A percentile compares a stretch with the other conserved stretches of the same genome.
Conservation (phyloP, 208 protist genomes). For the Trypanosomatidae sp. region DNA sequence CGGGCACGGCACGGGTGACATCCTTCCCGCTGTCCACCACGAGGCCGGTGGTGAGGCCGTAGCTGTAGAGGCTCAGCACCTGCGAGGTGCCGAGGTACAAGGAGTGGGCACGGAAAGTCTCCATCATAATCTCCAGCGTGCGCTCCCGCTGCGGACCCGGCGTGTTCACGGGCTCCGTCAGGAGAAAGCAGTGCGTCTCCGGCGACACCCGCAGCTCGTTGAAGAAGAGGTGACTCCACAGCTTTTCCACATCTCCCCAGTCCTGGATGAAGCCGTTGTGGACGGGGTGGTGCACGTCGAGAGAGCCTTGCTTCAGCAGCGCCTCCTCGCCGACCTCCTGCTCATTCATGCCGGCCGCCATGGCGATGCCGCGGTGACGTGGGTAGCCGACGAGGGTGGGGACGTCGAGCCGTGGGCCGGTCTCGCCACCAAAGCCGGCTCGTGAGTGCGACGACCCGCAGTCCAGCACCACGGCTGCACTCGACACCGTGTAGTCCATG, state of each 20-base stretch:
- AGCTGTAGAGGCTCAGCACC: constrained; percentile 93
- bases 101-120: constrained; percentile 92
- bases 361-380: constrained; percentile 87
- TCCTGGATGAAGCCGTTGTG: constrained; percentile 76
- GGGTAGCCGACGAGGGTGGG: constrained; percentile 88
- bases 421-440: constrained; percentile 87
- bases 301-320: constrained; percentile 79
- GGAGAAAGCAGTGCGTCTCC: constrained; percentile 90
- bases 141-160: constrained; percentile 82
- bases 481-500: constrained; percentile 31
- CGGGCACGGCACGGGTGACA: constrained; percentile 78
- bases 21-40: constrained; percentile 93
- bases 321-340: constrained; percentile 88
- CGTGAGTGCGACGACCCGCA: constrained; percentile 76
- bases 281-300: constrained; percentile 70
- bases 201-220: constrained; percentile 87
- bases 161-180: constrained; percentile 87
- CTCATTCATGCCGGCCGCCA: constrained; percentile 91
- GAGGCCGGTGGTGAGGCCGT: constrained; percentile 93
- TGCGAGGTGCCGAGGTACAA: constrained; percentile 91
- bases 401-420: constrained; percentile 80
- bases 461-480: constrained; percentile 70
- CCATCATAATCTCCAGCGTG: constrained; percentile 94
- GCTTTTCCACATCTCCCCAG: constrained; percentile 93
- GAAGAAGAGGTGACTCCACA: constrained; percentile 93